phyloP scores from a whole-genome alignment of 441 rosid species.

The Erysimum cheiri region DNA sequence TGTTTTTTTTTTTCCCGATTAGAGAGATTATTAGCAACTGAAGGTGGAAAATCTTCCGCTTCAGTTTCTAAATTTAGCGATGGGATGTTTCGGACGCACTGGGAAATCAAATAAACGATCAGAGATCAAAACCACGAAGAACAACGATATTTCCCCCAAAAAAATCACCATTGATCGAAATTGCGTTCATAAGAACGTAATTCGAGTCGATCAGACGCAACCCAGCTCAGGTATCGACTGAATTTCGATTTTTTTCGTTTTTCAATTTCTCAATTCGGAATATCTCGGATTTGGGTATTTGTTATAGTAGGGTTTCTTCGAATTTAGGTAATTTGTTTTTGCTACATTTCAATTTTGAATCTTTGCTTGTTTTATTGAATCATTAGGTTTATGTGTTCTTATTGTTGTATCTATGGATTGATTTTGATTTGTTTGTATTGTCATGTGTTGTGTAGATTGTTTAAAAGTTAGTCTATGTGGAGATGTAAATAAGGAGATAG shows the following conservation, averaged over 20 bases:
- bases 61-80: conserved; percentile 27
- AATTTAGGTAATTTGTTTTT: background rate
- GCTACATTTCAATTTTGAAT: conserved; percentile 8
- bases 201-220: conserved; percentile 46
- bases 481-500: too few species aligned
- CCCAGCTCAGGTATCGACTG: conserved; percentile 52
- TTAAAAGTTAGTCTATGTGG: conserved; percentile 47
- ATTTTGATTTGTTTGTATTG: conserved; percentile 13
- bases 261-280: background rate
- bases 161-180: conserved; percentile 17
- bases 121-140: conserved; percentile 30
- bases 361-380: background rate
- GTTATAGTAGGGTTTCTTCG: conserved; percentile 8
- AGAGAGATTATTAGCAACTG: background rate
- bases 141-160: conserved; percentile 16
- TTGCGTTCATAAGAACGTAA: conserved; percentile 22
- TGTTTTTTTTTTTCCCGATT: too few species aligned
- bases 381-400: conserved; percentile 7
- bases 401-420: conserved; percentile 17
- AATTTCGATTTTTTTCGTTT: background rate
- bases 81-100: conserved; percentile 70
- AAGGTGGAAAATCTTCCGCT: background rate
- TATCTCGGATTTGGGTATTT: background rate
- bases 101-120: conserved; percentile 51
- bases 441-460: conserved; percentile 22